Evolutionary conservation across 1,284 basidiomycete species (phyloP).

Genomic region (Gomphus bonarii): DNA sequence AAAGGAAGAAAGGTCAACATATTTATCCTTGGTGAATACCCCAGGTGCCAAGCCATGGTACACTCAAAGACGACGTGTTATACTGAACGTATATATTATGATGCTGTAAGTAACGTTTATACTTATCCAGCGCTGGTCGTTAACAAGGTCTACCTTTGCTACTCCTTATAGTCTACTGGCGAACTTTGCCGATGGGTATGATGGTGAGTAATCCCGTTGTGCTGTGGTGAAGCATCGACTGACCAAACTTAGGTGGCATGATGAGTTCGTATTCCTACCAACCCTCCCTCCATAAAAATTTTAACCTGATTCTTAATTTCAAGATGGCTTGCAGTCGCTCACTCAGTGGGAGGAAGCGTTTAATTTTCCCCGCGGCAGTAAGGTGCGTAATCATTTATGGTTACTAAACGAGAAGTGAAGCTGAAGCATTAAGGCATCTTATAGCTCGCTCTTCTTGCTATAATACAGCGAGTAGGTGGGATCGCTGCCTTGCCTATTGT

Average conservation of each 20-base stretch:
- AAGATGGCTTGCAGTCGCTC: constrained; percentile 31
- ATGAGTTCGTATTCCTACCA: constrained; percentile 18
- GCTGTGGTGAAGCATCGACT: background rate
- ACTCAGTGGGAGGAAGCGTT: constrained; percentile 31
- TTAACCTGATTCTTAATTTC: background rate
- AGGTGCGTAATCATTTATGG: constrained; percentile 16
- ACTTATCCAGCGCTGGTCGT: too few species aligned
- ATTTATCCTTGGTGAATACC: constrained; percentile 1
- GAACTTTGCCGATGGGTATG: constrained; percentile 17
- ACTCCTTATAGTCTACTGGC: constrained; percentile 1
- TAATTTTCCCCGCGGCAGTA: constrained; percentile 20
- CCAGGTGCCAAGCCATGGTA: constrained; percentile 7
- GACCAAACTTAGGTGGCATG: constrained; percentile 16
- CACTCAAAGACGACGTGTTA: constrained; percentile 2
- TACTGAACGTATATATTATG: constrained; percentile 8
- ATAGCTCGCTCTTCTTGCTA: constrained; percentile 18
- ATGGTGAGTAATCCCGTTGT: constrained; percentile 13
- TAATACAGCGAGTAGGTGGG: constrained; percentile 20
- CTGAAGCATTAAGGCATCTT: background rate
- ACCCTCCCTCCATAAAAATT: background rate
- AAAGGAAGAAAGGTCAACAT: background rate
- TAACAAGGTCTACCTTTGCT: background rate
- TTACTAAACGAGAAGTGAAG: background rate
- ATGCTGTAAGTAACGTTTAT: constrained; percentile 3
- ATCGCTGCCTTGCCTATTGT: constrained; percentile 21